phyloP scores from a whole-genome alignment of 2,329 filamentous ascomycete genomes.

The Apiospora koreana region DNA sequence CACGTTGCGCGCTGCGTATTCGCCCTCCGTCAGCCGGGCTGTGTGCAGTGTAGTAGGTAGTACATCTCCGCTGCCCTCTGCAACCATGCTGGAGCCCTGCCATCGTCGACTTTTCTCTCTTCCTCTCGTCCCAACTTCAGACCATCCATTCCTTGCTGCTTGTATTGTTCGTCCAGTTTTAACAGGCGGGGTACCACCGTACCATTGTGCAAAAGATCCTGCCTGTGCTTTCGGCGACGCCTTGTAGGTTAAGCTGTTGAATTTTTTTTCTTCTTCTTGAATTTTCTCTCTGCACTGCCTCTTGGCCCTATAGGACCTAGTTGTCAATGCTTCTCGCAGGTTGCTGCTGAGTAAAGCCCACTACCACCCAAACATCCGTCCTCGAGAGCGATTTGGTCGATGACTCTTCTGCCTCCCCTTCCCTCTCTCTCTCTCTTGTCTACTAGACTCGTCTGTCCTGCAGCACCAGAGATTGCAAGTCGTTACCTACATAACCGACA shows the following conservation, averaged over 20 bases:
- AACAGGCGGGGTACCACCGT: not conserved
- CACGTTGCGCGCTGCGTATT: slow-evolving; percentile 6
- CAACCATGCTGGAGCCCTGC: not conserved
- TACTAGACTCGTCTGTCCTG: not conserved
- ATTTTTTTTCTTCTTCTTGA: not conserved
- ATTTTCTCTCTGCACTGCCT: not conserved
- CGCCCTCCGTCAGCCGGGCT: not conserved
- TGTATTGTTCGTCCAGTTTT: not conserved
- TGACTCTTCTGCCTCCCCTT: not conserved
- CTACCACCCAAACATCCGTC: not conserved
- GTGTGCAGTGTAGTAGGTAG: not conserved
- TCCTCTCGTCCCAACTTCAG: not conserved
- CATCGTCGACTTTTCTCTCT: not conserved
- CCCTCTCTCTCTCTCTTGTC: not conserved
- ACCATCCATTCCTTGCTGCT: not conserved
- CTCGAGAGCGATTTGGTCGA: not conserved
- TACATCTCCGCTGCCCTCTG: not conserved
- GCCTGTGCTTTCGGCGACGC: not conserved
- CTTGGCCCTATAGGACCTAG: not conserved
- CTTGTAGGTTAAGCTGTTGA: not conserved
- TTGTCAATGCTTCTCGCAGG: not conserved
- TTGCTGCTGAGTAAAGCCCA: not conserved
- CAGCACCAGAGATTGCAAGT: not conserved
- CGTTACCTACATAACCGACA: not conserved
- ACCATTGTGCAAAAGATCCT: not conserved